Evolutionary conservation across 176 grass and related monocot species (phyloP), one percentile per base, ranked within the genome.

Genomic region (Areca catechu): DNA sequence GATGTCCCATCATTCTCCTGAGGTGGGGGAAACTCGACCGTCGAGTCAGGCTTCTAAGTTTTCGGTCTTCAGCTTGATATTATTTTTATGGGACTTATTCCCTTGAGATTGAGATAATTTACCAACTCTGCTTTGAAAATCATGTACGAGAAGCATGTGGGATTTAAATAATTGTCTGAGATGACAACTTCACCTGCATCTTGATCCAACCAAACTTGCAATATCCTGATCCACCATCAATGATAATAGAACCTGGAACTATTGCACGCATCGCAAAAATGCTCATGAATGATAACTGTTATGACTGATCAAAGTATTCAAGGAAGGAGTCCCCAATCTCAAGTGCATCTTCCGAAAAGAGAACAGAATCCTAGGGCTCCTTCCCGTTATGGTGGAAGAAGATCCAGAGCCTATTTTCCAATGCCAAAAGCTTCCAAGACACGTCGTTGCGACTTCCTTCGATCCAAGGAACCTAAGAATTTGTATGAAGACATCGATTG

Each of bases 281-380:
- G 17, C 70, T 73, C 78, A 85, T 91, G 66, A 97, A 91, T 0
- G 83, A 88, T 62, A 85, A 72, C 21, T 91, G 75, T 51, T 49
- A 59, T 27, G 65, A 60, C 49, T 51, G 50, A 19, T 57, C 59
- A 86, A 77, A 77, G 54, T 70, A 85, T 76, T 86, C 87, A 56
- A 68, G 27, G 54, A 62, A 55, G 64, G 66, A 23, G 17, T 20
- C 6, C 77, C 78, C 9, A 68, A 23, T 12, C 70, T 55, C 49
- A 97, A 74, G 53, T 91, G 86, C 51, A 83, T 91, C 83, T 97
- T n/a, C 92, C 6, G 92, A 76, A 72, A 97, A 97, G 23, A 81
- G 67, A 49, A 91, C 68, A 60, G 70, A 74, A 66, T 97, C 83
- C 92, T 83, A 97, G 19, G 77, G 76, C 25, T 85, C 86, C 62